Evolutionary conservation across 2,329 filamentous ascomycete genomes (phyloP), one percentile per base, ranked within the genome.

Genomic region (Ophiostoma tasmaniense): DNA sequence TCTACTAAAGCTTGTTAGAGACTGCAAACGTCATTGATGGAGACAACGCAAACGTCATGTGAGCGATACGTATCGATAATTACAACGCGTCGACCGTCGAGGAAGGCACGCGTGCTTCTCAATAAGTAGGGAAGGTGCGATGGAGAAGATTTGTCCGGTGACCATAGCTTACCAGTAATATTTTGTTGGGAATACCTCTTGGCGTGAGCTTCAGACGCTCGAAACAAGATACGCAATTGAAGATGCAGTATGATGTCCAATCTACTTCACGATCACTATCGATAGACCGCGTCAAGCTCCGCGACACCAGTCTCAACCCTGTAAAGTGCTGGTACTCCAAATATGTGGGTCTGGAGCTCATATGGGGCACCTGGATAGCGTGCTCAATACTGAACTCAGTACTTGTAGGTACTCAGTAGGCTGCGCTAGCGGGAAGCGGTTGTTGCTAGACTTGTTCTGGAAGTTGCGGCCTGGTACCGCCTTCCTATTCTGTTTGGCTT

Each of bases 381-480:
- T n/a, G 33, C 33, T 2, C 33, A 33, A 33, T 8, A 33, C 33
- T 33, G 33, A n/a, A n/a, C n/a, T n/a, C n/a, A n/a, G n/a, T n/a
- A n/a, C n/a, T n/a, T 22, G 45, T 52, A 13, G 6, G 45, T n/a
- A 52, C n/a, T 55, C 8, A 10, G 17, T 8, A 52, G n/a, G 11
- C 50, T 28, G 3, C 25, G 3, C 25, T 22, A 55, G 22, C n/a
- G 28, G 30, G 55, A 30, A 28, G 55, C 7, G 28, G 14, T 22
- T 14, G 28, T 3, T 62, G 28, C 59, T 62, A 62, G 59, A 35
- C 59, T 35, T 33, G 28, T 62, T 62, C 28, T 62, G 59, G 59
- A n/a, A 62, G 59, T 35, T 62, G 28, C 59, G 59, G 59, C 59
- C 25, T 35, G 30, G 59, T 62, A 62, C 17, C 62, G 62, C 62